A percentile compares a stretch with the other conserved stretches of the same genome.
Evolutionary conservation across 495 filamentous ascomycete species (phyloP).

Genomic region (Lasiosphaeria hispida): DNA sequence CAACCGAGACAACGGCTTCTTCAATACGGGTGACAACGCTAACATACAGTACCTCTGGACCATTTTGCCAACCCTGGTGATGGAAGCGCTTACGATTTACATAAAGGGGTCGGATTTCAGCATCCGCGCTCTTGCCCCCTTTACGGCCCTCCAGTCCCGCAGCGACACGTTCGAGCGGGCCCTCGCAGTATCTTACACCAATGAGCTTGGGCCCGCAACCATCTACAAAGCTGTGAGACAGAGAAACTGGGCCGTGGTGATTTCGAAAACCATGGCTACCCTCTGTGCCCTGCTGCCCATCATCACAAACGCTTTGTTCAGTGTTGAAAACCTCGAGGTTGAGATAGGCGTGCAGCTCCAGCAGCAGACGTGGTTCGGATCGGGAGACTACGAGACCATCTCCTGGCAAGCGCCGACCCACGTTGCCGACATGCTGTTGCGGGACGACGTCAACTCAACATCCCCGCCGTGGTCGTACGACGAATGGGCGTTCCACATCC

Average conservation of each 20-base stretch:
- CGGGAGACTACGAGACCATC: slow-evolving; percentile 2
- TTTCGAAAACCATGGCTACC: slow-evolving; percentile 1
- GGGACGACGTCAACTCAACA: slow-evolving; percentile 4
- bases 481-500: slow-evolving; percentile 7
- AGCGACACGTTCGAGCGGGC: slow-evolving; percentile 6
- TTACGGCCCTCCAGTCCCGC: slow-evolving; percentile 5
- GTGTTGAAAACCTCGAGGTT: slow-evolving; percentile 1
- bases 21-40: slow-evolving; percentile 2
- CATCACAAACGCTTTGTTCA: slow-evolving; percentile 7
- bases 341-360: neutral
- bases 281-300: slow-evolving; percentile 1
- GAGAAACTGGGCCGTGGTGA: neutral
- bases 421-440: slow-evolving; percentile 1
- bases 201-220: slow-evolving; percentile 4
- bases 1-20: slow-evolving; percentile 2
- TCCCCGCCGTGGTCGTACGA: slow-evolving; percentile 7
- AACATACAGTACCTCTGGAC: slow-evolving; percentile 8
- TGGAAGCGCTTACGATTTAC: slow-evolving; percentile 9
- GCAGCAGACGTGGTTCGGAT: slow-evolving; percentile 3
- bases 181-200: slow-evolving; percentile 4
- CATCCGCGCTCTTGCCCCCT: slow-evolving; percentile 6
- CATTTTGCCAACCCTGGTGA: slow-evolving; percentile 1
- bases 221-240: neutral
- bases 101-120: slow-evolving; percentile 5
- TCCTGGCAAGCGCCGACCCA: slow-evolving; percentile 1